Base-by-base conservation (phyloP, 768 basidiomycete genomes). In the Sistotremastrum niveocremeum region DNA sequence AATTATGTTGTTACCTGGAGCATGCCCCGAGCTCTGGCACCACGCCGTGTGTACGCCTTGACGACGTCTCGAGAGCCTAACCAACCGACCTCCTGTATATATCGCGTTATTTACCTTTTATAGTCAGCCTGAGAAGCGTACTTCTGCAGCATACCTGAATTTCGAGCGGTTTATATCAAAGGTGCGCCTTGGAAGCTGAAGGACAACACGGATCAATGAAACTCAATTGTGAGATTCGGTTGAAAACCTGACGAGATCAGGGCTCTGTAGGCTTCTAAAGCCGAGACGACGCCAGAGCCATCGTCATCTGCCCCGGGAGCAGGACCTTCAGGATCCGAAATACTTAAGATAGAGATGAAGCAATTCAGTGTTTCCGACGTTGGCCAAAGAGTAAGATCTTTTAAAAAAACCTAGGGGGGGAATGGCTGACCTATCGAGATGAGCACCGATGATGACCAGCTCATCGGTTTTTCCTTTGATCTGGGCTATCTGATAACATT, bases 11-110 rank as follows among this genome's bases (percentile, higher is more conserved):
- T 70, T 12, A 72, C 54, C 47, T 73, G 59, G 55, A 70, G 65
- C 66, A 76, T 75, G 0, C 69, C 76, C 32, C 66, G 67, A 29
- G 77, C 68, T 28, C 65, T 59, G 39, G 62, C 60, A 4, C 67
- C 69, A 11, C 62, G 52, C 41, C 59, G 65, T 54, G 70, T 70
- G 60, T 77, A 77, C 30, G 57, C 59, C 32, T 65, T 65, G 4
- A 71, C 75, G 47, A 79, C 65, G 5, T 73, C 76, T 49, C 74
- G 73, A 35, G 85, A 89, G 37, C 91, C 91, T 45, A 89, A 75
- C 35, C 89, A 73, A 8, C 87, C 87, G 43, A 77, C 82, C 65
- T 88, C 85, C 84, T 84, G 52, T n/a, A 51, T 41, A 37, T 39
- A 49, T 39, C 51, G 47, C 52, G 41, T 29, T 46, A 12, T 46